phyloP scores from a whole-genome alignment of 2,329 filamentous ascomycete genomes.

The Arthrinium puccinioides region DNA sequence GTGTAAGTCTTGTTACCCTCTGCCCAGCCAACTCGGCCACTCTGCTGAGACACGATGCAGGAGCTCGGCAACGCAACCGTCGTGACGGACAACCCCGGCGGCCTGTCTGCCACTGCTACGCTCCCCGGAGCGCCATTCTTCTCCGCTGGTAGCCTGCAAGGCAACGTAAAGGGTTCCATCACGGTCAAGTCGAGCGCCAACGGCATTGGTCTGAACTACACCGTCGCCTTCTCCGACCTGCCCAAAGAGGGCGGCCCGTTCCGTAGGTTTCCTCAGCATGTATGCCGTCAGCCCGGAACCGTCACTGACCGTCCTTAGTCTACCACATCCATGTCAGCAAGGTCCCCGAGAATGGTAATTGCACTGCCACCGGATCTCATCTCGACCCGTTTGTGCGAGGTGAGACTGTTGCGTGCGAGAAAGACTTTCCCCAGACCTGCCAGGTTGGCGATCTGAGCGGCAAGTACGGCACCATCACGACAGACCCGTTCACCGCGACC shows the following conservation, averaged over 20 bases:
- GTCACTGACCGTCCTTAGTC: constrained; percentile 30
- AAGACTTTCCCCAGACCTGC: constrained; percentile 51
- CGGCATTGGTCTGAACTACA: constrained; percentile 48
- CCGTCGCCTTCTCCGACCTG: constrained; percentile 50
- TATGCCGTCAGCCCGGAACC: neutral
- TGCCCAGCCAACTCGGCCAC: neutral
- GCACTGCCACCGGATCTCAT: constrained; percentile 59
- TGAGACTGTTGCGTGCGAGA: constrained; percentile 54
- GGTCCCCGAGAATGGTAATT: constrained; percentile 62
- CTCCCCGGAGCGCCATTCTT: constrained; percentile 49
- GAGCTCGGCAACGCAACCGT: constrained; percentile 40
- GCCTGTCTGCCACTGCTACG: constrained; percentile 45
- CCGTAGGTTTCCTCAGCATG: constrained; percentile 31
- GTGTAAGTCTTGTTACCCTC: constrained; percentile 6
- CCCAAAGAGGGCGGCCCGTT: constrained; percentile 52
- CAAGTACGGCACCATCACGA: constrained; percentile 58
- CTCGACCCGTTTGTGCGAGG: constrained; percentile 64
- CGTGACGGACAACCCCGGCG: constrained; percentile 47
- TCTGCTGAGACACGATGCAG: no score
- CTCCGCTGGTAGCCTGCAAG: constrained; percentile 35
- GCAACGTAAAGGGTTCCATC: constrained; percentile 49
- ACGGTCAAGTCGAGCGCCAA: constrained; percentile 35
- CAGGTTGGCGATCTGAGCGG: constrained; percentile 72
- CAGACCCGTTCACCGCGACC: constrained; percentile 37
- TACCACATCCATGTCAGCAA: constrained; percentile 67